Conservation (phyloP, 768 basidiomycete genomes). For the Fistulinella prunicolor region DNA sequence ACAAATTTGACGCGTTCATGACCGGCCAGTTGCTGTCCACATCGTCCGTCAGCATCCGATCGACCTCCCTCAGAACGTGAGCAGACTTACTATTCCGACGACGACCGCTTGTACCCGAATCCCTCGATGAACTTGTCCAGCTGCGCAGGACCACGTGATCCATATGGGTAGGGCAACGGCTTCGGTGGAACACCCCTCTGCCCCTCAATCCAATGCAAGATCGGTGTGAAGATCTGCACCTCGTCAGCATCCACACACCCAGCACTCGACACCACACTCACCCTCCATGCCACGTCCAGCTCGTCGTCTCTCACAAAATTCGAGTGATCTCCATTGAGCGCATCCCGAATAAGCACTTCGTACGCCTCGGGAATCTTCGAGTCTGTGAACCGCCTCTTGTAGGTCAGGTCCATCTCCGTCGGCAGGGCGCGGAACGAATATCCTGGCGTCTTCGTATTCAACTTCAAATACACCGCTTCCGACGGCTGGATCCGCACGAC, state of each 20-base stretch:
- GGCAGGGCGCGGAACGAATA: constrained; percentile 87
- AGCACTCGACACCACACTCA: constrained; percentile 32
- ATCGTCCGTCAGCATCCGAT: not conserved
- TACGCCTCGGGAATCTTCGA: constrained; percentile 95
- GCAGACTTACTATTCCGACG: constrained; percentile 74
- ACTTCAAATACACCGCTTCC: constrained; percentile 95
- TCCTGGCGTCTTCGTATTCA: constrained; percentile 94
- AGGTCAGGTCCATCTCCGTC: constrained; percentile 97
- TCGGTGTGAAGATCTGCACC: constrained; percentile 84
- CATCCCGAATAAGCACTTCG: constrained; percentile 92
- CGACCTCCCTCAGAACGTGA: not conserved
- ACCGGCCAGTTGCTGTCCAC: constrained; percentile 27
- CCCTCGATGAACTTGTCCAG: constrained; percentile 71
- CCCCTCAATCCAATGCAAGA: constrained; percentile 95
- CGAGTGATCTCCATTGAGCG: constrained; percentile 96
- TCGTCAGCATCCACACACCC: constrained; percentile 6
- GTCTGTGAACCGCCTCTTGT: constrained; percentile 92
- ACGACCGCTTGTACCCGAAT: constrained; percentile 73
- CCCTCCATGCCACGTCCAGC: constrained; percentile 97
- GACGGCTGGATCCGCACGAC: constrained; percentile 96
- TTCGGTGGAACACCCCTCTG: constrained; percentile 60
- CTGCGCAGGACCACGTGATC: constrained; percentile 89
- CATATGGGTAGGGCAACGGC: constrained; percentile 83
- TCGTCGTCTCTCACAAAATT: constrained; percentile 99
- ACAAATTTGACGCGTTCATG: constrained; percentile 26